Evolutionary conservation across 78 protist genomes (phyloP).

Genomic region (Dictyostelium purpureum): DNA sequence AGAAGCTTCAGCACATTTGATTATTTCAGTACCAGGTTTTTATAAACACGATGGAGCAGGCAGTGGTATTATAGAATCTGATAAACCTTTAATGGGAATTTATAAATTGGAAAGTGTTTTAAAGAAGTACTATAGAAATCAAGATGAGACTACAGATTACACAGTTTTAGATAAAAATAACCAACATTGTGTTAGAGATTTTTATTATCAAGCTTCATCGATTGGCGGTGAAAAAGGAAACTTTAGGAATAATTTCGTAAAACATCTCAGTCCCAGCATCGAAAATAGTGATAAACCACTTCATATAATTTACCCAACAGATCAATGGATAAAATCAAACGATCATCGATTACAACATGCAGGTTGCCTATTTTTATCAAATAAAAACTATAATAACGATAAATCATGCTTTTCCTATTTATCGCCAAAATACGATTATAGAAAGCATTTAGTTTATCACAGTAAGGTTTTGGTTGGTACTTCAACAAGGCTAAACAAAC

Average conservation of each 20-base stretch:
- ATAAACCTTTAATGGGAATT: background rate
- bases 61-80: too few relatives aligned
- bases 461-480: constrained; percentile 51
- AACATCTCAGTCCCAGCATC: background rate
- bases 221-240: background rate
- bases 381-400: constrained; percentile 18
- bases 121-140: background rate
- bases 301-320: constrained; percentile 32
- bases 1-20: background rate
- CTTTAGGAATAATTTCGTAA: background rate
- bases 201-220: constrained; percentile 19
- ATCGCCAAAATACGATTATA: background rate
- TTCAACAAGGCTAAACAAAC: background rate
- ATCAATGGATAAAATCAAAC: background rate
- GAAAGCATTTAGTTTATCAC: constrained; percentile 6
- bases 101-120: background rate
- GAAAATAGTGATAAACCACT: background rate
- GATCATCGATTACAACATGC: background rate
- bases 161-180: background rate
- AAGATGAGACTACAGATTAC: too few relatives aligned
- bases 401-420: background rate
- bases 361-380: background rate
- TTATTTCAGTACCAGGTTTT: constrained; percentile 37
- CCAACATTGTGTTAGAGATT: background rate
- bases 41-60: background rate